These are phyloP conservation scores for cucumber (Cucumis sativus) DNA, from an alignment of 306 rosid genomes.

Conservation along the genomic window DNA sequence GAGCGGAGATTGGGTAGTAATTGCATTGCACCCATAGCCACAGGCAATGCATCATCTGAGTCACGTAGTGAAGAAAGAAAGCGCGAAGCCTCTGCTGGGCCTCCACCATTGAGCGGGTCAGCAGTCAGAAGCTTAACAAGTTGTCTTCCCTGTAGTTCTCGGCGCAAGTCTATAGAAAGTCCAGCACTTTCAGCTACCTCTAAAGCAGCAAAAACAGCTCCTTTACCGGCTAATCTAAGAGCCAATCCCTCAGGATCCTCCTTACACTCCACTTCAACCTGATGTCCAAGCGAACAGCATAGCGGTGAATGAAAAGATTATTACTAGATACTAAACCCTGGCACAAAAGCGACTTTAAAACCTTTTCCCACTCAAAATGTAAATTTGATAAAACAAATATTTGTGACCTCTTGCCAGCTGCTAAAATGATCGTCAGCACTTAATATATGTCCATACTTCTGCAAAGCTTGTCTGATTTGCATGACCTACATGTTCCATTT, in stretches of 20 bases:
- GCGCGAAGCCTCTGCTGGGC: constrained; percentile 98
- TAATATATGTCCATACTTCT: constrained; percentile 74
- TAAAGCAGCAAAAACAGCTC: constrained; percentile 97
- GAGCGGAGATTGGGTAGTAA: constrained; percentile 90
- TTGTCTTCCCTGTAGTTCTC: constrained; percentile 95
- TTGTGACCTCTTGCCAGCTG: constrained; percentile 94
- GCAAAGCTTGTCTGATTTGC: constrained; percentile 81
- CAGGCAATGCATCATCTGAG: constrained; percentile 92
- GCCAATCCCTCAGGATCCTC: constrained; percentile 99
- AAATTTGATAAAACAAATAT: constrained; percentile 8
- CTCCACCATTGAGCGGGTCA: constrained; percentile 96
- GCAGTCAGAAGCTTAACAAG: constrained; percentile 98
- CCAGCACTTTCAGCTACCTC: constrained; percentile 98
- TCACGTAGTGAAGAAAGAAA: constrained; percentile 93
- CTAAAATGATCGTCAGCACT: constrained; percentile 76
- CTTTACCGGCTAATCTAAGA: constrained; percentile 88
- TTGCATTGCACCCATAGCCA: constrained; percentile 99
- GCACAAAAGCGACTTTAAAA: background rate
- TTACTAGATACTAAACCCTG: background rate
- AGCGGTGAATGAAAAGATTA: background rate
- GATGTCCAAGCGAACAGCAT: constrained; percentile 12
- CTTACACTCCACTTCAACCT: constrained; percentile 97
- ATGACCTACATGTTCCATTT: constrained; percentile 47
- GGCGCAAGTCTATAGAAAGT: constrained; percentile 73
- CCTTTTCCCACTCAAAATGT: background rate